Base-by-base conservation (phyloP, 2,329 filamentous ascomycete genomes). In the Neoarthrinium moseri region DNA sequence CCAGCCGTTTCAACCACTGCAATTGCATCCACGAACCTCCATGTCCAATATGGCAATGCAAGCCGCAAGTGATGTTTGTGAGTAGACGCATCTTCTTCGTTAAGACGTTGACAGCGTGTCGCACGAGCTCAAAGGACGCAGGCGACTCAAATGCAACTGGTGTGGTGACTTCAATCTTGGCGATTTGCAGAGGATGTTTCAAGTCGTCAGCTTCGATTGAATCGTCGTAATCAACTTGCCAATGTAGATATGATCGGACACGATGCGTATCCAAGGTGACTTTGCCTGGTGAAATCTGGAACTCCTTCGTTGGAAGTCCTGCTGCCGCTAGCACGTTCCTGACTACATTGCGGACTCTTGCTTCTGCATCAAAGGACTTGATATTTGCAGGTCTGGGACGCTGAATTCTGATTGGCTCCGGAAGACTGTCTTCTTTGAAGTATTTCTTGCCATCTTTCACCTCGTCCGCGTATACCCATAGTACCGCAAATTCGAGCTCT, bases 1-100 rank as follows among this genome's bases (percentile, higher is more conserved):
- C 39, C 10, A 56, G 49, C 4, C 54, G 47, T 12, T 41, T 30
- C 8, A 55, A 29, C 4, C 17, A 23, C 2, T 24, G 21, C 2
- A 52, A 40, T 4, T 48, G 18, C 22, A 55, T 50, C 2, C 32
- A 29, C 18, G 53, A 50, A 10, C 24, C n/a, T 5, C 47, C 47
- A 4, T 41, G 30, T 5, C 55, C 55, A 5, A 58, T 51, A 33
- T 58, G 55, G 8, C 56, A 51, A 18, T 58, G 54, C 2, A 56
- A 13, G 1, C 54, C 54, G 8, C 48, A 51, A 4, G 43, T 45
- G 1, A n/a, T 23, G 34, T 58, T 56, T 3, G 55, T 37, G 1
- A 33, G 30, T 1, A 44, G 22, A 2, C 54, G 42, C 21, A 38
- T 50, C 7, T 38, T 41, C 2, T 13, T 22, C 0, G 15, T 23